A percentile compares a stretch with the other conserved stretches of the same genome.
Evolutionary conservation across 768 basidiomycete genomes (phyloP).

Genomic region (Lentinula boryana): DNA sequence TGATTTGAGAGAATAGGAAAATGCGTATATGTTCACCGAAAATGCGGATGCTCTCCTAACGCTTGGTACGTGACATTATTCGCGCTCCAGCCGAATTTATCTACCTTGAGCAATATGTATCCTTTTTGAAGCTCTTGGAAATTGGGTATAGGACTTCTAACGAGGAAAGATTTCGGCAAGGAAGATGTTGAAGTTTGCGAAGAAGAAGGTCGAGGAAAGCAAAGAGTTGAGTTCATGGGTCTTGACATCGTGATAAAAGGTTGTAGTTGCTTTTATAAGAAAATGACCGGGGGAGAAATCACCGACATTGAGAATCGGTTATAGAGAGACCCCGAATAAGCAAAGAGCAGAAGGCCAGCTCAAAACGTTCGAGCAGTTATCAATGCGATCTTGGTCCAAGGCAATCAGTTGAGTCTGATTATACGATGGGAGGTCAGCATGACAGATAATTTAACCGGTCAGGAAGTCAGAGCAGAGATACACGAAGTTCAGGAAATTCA

Average conservation of each 20-base stretch:
- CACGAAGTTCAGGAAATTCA: no score
- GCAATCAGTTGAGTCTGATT: no score
- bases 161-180: conserved; percentile 16
- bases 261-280: neutral
- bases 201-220: neutral
- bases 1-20: neutral
- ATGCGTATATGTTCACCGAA: conserved; percentile 26
- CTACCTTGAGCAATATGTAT: conserved; percentile 51
- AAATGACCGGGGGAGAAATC: neutral
- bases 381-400: no score
- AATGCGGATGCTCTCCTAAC: conserved; percentile 42
- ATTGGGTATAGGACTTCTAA: conserved; percentile 14
- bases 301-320: neutral
- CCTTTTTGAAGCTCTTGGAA: conserved; percentile 24
- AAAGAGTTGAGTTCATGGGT: neutral
- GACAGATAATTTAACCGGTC: no score
- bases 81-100: conserved; percentile 66
- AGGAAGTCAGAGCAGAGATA: no score
- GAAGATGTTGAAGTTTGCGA: neutral
- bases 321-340: neutral
- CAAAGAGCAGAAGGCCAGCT: no score
- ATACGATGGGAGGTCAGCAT: no score
- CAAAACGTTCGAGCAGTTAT: no score
- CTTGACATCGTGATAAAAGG: neutral
- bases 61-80: conserved; percentile 71